phyloP scores from a whole-genome alignment of 805 yeast species.

The Diddensiella caesifluorescens region DNA sequence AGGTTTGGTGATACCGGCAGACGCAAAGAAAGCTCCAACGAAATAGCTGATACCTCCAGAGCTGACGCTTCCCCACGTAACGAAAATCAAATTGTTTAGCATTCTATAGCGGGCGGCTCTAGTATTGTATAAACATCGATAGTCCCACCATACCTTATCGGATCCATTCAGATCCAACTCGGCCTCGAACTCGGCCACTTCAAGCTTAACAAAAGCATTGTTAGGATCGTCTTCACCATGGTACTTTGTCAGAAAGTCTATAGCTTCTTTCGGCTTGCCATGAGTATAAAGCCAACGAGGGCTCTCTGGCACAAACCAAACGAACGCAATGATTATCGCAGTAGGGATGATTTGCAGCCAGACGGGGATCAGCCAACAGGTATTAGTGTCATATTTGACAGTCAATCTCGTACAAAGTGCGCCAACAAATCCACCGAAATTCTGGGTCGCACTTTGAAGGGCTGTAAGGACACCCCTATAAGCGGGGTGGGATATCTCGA shows the following conservation, averaged over 20 bases:
- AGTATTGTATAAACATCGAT: conserved; percentile 10
- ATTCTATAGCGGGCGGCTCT: conserved; percentile 15
- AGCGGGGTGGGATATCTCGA: conserved; percentile 18
- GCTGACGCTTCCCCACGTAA: conserved; percentile 12
- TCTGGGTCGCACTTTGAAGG: conserved; percentile 11
- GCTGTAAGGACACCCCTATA: conserved; percentile 17
- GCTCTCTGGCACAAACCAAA: conserved; percentile 15
- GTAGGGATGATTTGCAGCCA: conserved; percentile 15
- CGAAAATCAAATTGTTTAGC: conserved; percentile 10
- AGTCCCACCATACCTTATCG: conserved; percentile 17
- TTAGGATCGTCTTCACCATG: conserved; percentile 15
- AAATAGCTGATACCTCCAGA: conserved; percentile 13
- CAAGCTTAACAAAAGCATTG: conserved; percentile 13
- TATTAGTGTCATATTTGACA: conserved; percentile 1
- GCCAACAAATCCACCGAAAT: conserved; percentile 11
- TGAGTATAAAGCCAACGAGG: conserved; percentile 19
- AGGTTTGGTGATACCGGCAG: conserved; percentile 11
- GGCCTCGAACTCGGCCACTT: conserved; percentile 12
- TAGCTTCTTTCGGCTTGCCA: conserved; percentile 12
- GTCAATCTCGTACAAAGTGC: conserved; percentile 4
- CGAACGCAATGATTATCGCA: conserved; percentile 1
- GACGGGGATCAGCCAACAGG: conserved; percentile 14
- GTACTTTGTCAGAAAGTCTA: conserved; percentile 8
- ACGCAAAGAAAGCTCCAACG: conserved; percentile 13
- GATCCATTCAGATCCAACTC: conserved; percentile 13